Evolutionary conservation across 805 yeast genomes (phyloP).

Genomic region (Pichia thaimueangensis): DNA sequence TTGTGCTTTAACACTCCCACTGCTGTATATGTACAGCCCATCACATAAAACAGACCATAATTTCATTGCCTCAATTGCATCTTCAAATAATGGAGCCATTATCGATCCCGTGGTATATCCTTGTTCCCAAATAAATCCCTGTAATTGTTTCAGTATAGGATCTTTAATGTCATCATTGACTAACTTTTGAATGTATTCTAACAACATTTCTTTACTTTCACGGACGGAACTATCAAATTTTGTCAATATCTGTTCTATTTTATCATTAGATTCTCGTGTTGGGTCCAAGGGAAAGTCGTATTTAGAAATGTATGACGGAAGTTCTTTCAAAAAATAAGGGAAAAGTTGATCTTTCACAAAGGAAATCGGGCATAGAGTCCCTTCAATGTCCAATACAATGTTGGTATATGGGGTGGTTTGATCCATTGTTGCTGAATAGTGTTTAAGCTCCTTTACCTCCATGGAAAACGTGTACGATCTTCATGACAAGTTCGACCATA

Average conservation of each 20-base stretch:
- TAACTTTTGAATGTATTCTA: slow-evolving; percentile 45
- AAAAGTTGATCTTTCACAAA: slow-evolving; percentile 75
- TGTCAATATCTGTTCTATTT: slow-evolving; percentile 30
- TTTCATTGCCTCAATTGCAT: slow-evolving; percentile 56
- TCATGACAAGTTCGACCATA: too few relatives aligned
- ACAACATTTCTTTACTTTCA: slow-evolving; percentile 29
- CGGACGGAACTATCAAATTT: slow-evolving; percentile 40
- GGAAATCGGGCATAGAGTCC: slow-evolving; percentile 87
- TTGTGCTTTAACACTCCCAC: slow-evolving; percentile 87
- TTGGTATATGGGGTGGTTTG: slow-evolving; percentile 16
- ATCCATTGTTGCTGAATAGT: slow-evolving; percentile 17
- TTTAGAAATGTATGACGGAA: slow-evolving; percentile 36
- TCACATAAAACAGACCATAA: slow-evolving; percentile 30
- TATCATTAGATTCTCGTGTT: slow-evolving; percentile 10
- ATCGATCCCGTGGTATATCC: slow-evolving; percentile 78
- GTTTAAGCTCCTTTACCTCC: too few relatives aligned
- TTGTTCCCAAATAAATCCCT: slow-evolving; percentile 74
- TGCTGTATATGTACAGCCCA: slow-evolving; percentile 69
- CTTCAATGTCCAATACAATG: slow-evolving; percentile 74
- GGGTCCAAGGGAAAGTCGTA: slow-evolving; percentile 30
- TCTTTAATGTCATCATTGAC: slow-evolving; percentile 71
- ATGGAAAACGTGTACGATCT: too few relatives aligned
- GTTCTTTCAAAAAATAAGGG: slow-evolving; percentile 60
- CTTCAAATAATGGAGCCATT: slow-evolving; percentile 68
- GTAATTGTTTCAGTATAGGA: slow-evolving; percentile 66